Evolutionary conservation across 2,329 filamentous ascomycete genomes (phyloP), one percentile per base, ranked within the genome.

Genomic region (Fusarium sp.): DNA sequence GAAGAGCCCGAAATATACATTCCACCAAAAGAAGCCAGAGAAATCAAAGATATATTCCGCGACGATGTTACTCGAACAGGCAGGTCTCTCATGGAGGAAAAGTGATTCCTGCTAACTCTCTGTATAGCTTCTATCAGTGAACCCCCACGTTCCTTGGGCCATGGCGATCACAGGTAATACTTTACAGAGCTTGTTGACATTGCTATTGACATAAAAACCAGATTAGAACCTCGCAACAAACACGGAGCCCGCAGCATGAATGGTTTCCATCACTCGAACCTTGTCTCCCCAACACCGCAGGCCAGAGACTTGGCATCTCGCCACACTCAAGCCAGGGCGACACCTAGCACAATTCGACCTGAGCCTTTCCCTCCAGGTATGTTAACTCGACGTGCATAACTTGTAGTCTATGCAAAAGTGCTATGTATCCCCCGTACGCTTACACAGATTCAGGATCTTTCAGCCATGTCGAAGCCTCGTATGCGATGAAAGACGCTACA

Each of bases 261-360:
- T 42, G 71, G 81, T 18, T 75, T 77, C 37, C 77, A 81, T 12
- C 80, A 82, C 52, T 78, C 81, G 18, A 83, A 80, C 61, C 68
- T 82, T 32, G 73, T 74, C 42, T 81, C 79, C n/a, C 79, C 79
- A 7, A 79, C 79, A 11, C 79, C 77, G 14, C 66, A 73, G 11
- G 68, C 75, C 2, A 74, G 76, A 66, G 77, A 79, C 37, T 40
- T 77, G 8, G 69, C 75, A 24, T 45, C 73, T 42, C 74, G 75
- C 25, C 65, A 74, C 4, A 73, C 76, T 24, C 55, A 71, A 16
- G 25, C 57, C 37, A 73, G 77, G 58, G 77, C 78, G 12, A 45
- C 64, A 27, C 57, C 53, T n/a, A 70, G 65, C 24, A 63, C 51
- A 46, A 45, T 65, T 20, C 73, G 74, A 52, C 52, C 59, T 20